Percentiles rank a stretch among this genome's conserved stretches.
phyloP scores from a whole-genome alignment of 306 rosid species.

The Lathyrus sativus region DNA sequence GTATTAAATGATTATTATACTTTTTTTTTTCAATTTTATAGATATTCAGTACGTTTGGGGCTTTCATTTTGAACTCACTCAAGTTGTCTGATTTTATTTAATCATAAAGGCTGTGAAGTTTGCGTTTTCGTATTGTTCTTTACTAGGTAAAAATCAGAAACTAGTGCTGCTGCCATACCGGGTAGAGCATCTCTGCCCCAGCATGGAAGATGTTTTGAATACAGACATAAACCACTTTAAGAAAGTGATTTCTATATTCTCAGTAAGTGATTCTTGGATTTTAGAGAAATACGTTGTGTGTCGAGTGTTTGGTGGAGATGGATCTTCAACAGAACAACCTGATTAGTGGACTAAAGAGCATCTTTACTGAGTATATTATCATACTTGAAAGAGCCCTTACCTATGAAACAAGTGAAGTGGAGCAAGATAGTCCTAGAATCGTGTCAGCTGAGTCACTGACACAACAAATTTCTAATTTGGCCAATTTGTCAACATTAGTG shows the following conservation, averaged over 20 bases:
- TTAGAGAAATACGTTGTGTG: constrained; percentile 65
- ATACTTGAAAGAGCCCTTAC: constrained; percentile 56
- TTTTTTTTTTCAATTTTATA: no score
- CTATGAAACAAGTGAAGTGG: no score
- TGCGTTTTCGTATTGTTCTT: constrained; percentile 58
- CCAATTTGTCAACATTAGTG: constrained; percentile 55
- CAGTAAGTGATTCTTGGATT: constrained; percentile 66
- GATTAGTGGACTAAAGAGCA: constrained; percentile 52
- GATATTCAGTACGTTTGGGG: no score
- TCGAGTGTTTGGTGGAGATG: constrained; percentile 52
- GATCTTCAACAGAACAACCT: constrained; percentile 47
- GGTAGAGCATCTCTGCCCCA: constrained; percentile 52
- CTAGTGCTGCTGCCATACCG: constrained; percentile 53
- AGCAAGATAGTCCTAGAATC: no score
- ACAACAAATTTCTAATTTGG: constrained; percentile 67
- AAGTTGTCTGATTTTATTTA: no score
- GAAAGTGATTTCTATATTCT: constrained; percentile 59
- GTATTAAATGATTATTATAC: no score
- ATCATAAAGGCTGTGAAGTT: constrained; percentile 45
- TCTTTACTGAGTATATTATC: constrained; percentile 55
- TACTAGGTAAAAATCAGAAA: constrained; percentile 53
- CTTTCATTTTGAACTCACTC: no score
- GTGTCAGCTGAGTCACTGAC: constrained; percentile 28
- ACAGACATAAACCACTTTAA: constrained; percentile 59
- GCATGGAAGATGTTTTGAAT: constrained; percentile 56